phyloP scores from a whole-genome alignment of 148 eudicot species.

The Chenopodium formosanum region DNA sequence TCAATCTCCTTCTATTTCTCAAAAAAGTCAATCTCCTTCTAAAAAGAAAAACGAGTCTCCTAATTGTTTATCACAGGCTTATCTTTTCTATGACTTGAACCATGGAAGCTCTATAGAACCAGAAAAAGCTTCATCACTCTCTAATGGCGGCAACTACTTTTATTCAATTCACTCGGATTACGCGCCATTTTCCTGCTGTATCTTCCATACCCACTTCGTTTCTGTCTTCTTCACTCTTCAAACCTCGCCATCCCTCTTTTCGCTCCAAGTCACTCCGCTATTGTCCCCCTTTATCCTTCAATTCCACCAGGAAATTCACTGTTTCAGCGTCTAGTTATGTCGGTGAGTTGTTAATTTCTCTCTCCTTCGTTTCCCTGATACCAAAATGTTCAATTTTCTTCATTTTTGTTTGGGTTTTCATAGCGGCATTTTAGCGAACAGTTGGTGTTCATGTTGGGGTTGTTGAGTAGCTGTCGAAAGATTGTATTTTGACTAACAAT shows the following conservation, averaged over 20 bases:
- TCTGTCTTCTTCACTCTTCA: slow-evolving; percentile 20
- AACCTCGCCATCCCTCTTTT: slow-evolving; percentile 30
- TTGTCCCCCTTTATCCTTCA: slow-evolving; percentile 10
- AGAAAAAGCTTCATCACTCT: neutral
- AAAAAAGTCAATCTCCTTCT: no score
- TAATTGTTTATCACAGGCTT: neutral
- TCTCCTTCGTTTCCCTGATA: neutral
- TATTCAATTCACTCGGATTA: slow-evolving; percentile 30
- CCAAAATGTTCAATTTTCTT: neutral
- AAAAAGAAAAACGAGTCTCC: neutral
- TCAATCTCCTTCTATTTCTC: no score
- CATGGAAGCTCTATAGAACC: neutral
- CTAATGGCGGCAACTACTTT: slow-evolving; percentile 34
- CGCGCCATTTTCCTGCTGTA: slow-evolving; percentile 33
- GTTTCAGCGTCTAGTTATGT: slow-evolving; percentile 28
- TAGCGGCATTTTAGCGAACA: slow-evolving; percentile 28
- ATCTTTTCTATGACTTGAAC: neutral
- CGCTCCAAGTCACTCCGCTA: slow-evolving; percentile 20
- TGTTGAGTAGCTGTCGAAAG: no score
- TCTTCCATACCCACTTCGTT: slow-evolving; percentile 27
- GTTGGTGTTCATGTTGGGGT: slow-evolving; percentile 7
- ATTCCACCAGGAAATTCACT: slow-evolving; percentile 26
- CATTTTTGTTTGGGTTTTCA: neutral
- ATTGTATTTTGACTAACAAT: neutral
- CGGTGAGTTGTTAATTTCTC: slow-evolving; percentile 14